phyloP scores from a whole-genome alignment of 805 yeast species.

The Kuraishia hungarica region DNA sequence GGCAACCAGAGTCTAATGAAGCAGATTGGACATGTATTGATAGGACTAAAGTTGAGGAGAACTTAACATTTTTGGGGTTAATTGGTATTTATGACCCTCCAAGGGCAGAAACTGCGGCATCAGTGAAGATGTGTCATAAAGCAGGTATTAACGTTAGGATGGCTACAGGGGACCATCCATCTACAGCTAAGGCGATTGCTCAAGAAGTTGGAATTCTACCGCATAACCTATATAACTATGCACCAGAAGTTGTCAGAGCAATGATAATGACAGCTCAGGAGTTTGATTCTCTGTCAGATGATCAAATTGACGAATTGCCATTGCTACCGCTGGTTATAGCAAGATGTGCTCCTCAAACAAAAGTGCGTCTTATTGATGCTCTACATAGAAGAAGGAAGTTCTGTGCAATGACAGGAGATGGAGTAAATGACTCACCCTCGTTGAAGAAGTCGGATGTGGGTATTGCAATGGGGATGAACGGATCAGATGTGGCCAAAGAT shows the following conservation, averaged over 20 bases:
- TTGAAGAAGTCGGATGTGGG: constrained; percentile 74
- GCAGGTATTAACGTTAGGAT: constrained; percentile 77
- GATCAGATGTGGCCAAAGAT: constrained; percentile 81
- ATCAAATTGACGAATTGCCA: constrained; percentile 52
- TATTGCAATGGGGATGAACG: constrained; percentile 77
- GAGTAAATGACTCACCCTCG: constrained; percentile 76
- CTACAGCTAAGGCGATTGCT: constrained; percentile 73
- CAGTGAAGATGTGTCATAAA: constrained; percentile 57
- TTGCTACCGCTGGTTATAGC: constrained; percentile 73
- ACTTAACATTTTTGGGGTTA: constrained; percentile 53
- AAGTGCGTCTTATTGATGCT: constrained; percentile 76
- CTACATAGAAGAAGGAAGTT: constrained; percentile 52
- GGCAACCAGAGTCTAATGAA: constrained; percentile 18
- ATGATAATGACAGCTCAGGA: constrained; percentile 75
- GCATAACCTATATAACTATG: constrained; percentile 43
- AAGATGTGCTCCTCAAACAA: constrained; percentile 76
- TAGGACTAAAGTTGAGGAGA: constrained; percentile 40
- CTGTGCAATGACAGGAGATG: constrained; percentile 82
- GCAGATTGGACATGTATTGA: constrained; percentile 21
- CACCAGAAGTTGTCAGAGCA: constrained; percentile 43
- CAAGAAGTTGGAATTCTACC: constrained; percentile 76
- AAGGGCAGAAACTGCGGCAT: constrained; percentile 54
- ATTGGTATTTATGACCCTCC: constrained; percentile 82
- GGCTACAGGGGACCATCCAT: constrained; percentile 79
- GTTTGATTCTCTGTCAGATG: constrained; percentile 56